Percentiles rank a stretch among this genome's conserved stretches.
Evolutionary conservation across 768 basidiomycete species (phyloP).

Genomic region (Boletus eberwhitei): DNA sequence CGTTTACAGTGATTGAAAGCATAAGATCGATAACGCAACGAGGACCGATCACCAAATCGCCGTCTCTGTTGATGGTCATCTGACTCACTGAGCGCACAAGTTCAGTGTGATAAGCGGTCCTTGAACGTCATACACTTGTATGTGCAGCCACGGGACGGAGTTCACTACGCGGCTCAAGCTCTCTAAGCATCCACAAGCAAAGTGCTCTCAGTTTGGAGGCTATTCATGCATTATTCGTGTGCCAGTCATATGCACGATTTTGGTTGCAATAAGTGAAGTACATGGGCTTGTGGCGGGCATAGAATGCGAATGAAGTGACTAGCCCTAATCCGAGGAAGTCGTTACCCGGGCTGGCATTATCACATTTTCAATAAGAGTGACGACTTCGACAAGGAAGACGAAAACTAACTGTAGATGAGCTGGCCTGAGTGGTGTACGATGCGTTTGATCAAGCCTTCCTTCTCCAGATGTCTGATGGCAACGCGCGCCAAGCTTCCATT

Average conservation of each 20-base stretch:
- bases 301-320: conserved; percentile 16
- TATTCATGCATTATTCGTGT: neutral
- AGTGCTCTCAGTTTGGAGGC: neutral
- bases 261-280: conserved; percentile 32
- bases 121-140: neutral
- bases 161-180: neutral
- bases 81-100: neutral
- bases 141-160: neutral
- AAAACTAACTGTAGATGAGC: conserved; percentile 87
- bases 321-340: conserved; percentile 38
- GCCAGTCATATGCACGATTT: conserved; percentile 29
- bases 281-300: conserved; percentile 33
- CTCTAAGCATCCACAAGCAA: neutral
- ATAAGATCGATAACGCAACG: neutral
- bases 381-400: neutral
- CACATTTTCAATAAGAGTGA: conserved; percentile 2
- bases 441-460: conserved; percentile 90
- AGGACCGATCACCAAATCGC: neutral
- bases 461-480: conserved; percentile 89
- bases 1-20: neutral
- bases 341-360: conserved; percentile 41
- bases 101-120: neutral
- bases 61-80: neutral
- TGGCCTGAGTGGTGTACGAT: conserved; percentile 96
- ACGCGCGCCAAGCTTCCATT: conserved; percentile 92